These are phyloP conservation scores for Cardamine chenopodiifolia DNA, from an alignment of 345 rosid genomes.

Conservation along the genomic window DNA sequence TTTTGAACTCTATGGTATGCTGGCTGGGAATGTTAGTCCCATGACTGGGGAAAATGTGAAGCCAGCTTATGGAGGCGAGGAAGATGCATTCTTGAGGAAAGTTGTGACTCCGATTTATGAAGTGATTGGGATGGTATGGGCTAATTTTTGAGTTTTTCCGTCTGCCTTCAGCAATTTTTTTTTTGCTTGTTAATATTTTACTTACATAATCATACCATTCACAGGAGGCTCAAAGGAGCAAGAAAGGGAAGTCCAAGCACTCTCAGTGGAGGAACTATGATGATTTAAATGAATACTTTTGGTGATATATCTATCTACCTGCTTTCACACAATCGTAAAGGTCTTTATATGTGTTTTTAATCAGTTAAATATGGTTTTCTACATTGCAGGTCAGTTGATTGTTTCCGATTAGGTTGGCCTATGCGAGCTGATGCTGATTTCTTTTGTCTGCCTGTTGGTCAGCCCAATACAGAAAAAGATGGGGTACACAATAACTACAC, in stretches of 20 bases:
- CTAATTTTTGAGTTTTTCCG: neutral
- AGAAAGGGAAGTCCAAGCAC: slow-evolving; percentile 89
- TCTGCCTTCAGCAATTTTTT: slow-evolving; percentile 16
- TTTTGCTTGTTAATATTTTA: slow-evolving; percentile 2
- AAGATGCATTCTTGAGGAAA: slow-evolving; percentile 90
- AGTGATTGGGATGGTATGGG: slow-evolving; percentile 72
- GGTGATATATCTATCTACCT: slow-evolving; percentile 50
- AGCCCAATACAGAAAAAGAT: slow-evolving; percentile 48
- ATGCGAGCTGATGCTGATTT: slow-evolving; percentile 98
- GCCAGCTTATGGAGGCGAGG: slow-evolving; percentile 98
- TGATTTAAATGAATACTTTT: slow-evolving; percentile 95
- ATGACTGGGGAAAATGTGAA: slow-evolving; percentile 97
- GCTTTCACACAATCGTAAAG: neutral
- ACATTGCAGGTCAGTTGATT: slow-evolving; percentile 82
- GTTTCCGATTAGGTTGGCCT: slow-evolving; percentile 99
- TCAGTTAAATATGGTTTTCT: slow-evolving; percentile 20
- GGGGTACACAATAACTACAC: slow-evolving; percentile 52
- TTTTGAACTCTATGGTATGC: slow-evolving; percentile 94
- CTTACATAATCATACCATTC: slow-evolving; percentile 30
- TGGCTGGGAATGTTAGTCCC: slow-evolving; percentile 97
- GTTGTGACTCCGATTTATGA: slow-evolving; percentile 91
- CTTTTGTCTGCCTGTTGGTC: slow-evolving; percentile 55
- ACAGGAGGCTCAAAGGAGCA: slow-evolving; percentile 90
- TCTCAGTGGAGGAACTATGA: slow-evolving; percentile 99
- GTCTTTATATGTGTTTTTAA: slow-evolving; percentile 6